Evolutionary conservation across 2,329 filamentous ascomycete species (phyloP).

Genomic region (Teratosphaeria destructans): DNA sequence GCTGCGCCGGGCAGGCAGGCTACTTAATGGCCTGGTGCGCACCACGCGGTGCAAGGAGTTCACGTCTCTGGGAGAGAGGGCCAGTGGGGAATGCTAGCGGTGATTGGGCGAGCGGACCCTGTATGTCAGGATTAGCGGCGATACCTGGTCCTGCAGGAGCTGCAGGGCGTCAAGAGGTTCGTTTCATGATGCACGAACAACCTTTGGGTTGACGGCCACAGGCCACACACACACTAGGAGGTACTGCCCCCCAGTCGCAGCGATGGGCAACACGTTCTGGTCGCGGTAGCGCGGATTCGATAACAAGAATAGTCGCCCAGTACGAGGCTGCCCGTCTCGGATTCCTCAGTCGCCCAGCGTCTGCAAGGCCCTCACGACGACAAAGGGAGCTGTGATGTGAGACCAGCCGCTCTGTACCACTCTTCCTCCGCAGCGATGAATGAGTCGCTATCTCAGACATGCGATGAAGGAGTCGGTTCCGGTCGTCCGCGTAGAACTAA

Average conservation of each 20-base stretch:
- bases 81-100: neutral
- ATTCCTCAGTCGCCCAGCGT: neutral
- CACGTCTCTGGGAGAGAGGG: neutral
- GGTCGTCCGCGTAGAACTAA: neutral
- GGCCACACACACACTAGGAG: slow-evolving; percentile 6
- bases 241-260: slow-evolving; percentile 3
- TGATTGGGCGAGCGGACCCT: neutral
- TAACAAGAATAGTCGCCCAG: neutral
- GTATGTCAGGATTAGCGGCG: neutral
- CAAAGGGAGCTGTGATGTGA: neutral
- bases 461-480: neutral
- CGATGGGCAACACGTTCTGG: slow-evolving; percentile 6
- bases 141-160: slow-evolving; percentile 1
- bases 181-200: slow-evolving; percentile 5
- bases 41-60: neutral
- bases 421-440: neutral
- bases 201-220: slow-evolving; percentile 2
- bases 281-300: slow-evolving; percentile 1
- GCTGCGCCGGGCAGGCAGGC: neutral
- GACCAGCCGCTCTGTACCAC: slow-evolving; percentile 2
- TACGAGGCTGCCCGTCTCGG: neutral
- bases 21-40: slow-evolving; percentile 1
- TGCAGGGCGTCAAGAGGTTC: slow-evolving; percentile 6
- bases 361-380: neutral
- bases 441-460: neutral